Evolutionary conservation across 805 yeast species (phyloP).

Genomic region (Saturnispora kantuleensis): DNA sequence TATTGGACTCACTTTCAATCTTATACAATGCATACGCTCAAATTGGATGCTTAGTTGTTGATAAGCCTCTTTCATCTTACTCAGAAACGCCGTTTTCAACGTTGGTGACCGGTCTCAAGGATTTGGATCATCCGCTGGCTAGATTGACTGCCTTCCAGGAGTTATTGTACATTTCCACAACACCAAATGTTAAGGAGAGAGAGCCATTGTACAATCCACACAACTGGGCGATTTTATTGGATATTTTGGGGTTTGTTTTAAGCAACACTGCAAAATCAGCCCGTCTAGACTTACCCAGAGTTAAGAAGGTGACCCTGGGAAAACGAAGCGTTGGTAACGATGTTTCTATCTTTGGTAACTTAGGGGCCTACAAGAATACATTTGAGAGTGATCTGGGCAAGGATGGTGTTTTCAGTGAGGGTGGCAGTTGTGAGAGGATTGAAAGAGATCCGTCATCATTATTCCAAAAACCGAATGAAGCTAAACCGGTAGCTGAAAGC

Average conservation of each 20-base stretch:
- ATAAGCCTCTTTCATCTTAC: slow-evolving; percentile 47
- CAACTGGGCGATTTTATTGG: slow-evolving; percentile 48
- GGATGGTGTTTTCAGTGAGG: not conserved
- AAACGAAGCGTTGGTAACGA: slow-evolving; percentile 2
- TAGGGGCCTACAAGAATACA: slow-evolving; percentile 12
- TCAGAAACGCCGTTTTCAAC: slow-evolving; percentile 56
- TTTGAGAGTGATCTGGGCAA: not conserved
- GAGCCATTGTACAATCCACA: slow-evolving; percentile 38
- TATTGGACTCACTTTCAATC: slow-evolving; percentile 41
- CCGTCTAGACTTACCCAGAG: slow-evolving; percentile 16
- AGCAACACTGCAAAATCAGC: slow-evolving; percentile 27
- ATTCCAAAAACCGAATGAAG: too few relatives aligned
- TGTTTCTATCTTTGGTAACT: slow-evolving; percentile 22
- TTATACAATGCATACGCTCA: slow-evolving; percentile 56
- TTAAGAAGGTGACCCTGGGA: not conserved
- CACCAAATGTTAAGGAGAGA: slow-evolving; percentile 39
- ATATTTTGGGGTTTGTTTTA: slow-evolving; percentile 50
- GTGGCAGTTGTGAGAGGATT: slow-evolving; percentile 4
- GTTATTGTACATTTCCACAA: slow-evolving; percentile 51
- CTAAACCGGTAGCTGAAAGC: too few relatives aligned
- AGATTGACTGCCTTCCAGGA: slow-evolving; percentile 69
- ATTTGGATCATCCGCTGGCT: slow-evolving; percentile 35
- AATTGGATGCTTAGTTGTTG: slow-evolving; percentile 63
- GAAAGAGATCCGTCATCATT: not conserved
- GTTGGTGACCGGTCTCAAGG: slow-evolving; percentile 52